These are phyloP conservation scores for Metschnikowia kofuensis DNA, from an alignment of 805 yeast species.

Conservation along the genomic window DNA sequence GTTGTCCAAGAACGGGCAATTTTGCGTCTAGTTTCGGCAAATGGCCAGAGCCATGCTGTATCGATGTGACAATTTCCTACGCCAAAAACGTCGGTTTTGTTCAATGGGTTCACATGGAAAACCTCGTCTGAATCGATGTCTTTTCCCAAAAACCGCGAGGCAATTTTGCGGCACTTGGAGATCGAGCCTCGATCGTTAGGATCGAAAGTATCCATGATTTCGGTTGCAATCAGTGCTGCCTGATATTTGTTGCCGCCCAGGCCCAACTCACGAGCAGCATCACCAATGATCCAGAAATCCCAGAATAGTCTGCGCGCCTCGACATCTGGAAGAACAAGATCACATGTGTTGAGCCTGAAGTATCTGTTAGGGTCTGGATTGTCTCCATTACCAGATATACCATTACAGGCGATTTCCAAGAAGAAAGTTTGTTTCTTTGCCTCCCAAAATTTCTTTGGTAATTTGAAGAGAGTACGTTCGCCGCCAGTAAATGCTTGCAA, in stretches of 20 bases:
- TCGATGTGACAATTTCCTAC: constrained; percentile 96
- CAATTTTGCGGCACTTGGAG: constrained; percentile 61
- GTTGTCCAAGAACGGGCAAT: constrained; percentile 95
- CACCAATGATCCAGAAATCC: constrained; percentile 87
- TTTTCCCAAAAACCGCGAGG: constrained; percentile 61
- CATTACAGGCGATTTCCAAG: constrained; percentile 89
- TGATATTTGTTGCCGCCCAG: constrained; percentile 69
- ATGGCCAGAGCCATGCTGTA: constrained; percentile 99
- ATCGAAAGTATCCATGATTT: constrained; percentile 82
- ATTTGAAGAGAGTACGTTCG: constrained; percentile 69
- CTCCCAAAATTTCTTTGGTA: constrained; percentile 47
- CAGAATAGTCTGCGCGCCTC: constrained; percentile 73
- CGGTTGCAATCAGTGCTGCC: constrained; percentile 76
- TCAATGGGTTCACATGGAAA: constrained; percentile 26
- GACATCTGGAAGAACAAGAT: constrained; percentile 74
- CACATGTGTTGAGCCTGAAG: constrained; percentile 68
- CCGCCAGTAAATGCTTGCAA: constrained; percentile 86
- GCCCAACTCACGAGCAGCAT: constrained; percentile 84
- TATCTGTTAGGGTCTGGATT: constrained; percentile 73
- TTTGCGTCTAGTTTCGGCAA: constrained; percentile 91
- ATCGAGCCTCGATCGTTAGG: constrained; percentile 59
- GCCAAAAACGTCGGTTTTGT: constrained; percentile 64
- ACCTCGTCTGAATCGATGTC: constrained; percentile 66
- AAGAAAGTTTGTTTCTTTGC: constrained; percentile 63
- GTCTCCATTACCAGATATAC: constrained; percentile 80